Evolutionary conservation across 2,329 filamentous ascomycete genomes (phyloP).

Genomic region (Penicillium sp.): DNA sequence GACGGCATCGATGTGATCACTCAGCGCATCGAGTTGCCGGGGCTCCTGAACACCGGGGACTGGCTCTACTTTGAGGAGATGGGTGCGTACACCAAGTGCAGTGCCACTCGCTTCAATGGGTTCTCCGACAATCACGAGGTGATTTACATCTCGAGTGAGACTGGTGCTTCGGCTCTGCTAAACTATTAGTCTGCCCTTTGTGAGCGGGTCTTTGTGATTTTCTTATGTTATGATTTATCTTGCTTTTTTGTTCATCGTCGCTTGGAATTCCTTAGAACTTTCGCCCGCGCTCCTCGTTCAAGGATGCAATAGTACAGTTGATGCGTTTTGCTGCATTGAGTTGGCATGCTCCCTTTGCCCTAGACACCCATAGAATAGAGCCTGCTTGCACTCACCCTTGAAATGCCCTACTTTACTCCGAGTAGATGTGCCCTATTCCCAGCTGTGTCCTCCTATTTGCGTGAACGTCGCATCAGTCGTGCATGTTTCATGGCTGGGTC

Average conservation of each 20-base stretch:
- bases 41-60: slow-evolving; percentile 84
- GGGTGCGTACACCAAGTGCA: slow-evolving; percentile 98
- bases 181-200: slow-evolving; percentile 37
- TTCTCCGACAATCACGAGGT: slow-evolving; percentile 92
- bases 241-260: slow-evolving; percentile 7
- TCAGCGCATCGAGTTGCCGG: slow-evolving; percentile 73
- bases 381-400: not conserved
- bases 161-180: slow-evolving; percentile 76
- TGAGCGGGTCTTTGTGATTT: not conserved
- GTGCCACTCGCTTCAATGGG: slow-evolving; percentile 95
- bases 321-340: slow-evolving; percentile 11
- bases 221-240: slow-evolving; percentile 6
- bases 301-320: slow-evolving; percentile 7
- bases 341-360: not conserved
- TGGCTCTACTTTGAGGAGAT: slow-evolving; percentile 99
- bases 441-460: not conserved
- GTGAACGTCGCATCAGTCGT: not conserved
- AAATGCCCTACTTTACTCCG: not conserved
- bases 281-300: too few relatives aligned
- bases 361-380: slow-evolving; percentile 10
- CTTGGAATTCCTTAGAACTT: not conserved
- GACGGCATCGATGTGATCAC: slow-evolving; percentile 96
- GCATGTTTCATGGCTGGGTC: not conserved
- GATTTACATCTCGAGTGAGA: slow-evolving; percentile 93
- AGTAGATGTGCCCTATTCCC: not conserved